Conservation (phyloP, 495 filamentous ascomycete species). For the Cercophora newfieldiana region DNA sequence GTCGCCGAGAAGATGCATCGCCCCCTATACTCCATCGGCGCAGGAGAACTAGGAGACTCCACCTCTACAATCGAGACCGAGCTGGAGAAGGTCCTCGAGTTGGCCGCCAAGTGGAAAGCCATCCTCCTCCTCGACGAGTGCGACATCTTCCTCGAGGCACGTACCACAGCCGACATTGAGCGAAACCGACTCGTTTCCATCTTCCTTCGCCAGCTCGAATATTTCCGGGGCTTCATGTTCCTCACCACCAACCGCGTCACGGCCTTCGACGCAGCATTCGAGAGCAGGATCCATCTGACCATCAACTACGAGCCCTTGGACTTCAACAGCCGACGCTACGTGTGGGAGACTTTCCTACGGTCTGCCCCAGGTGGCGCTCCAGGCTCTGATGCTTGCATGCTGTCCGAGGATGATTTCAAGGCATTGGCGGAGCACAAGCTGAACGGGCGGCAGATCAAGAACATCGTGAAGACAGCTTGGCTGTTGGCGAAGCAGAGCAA, state of each 20-base stretch:
- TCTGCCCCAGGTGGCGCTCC: constrained; percentile 42
- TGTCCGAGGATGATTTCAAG: constrained; percentile 41
- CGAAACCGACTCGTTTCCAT: constrained; percentile 37
- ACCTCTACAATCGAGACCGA: not conserved
- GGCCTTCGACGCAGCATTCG: constrained; percentile 46
- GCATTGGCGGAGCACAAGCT: constrained; percentile 47
- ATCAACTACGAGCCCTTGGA: constrained; percentile 43
- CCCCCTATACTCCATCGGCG: constrained; percentile 56
- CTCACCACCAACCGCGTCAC: constrained; percentile 50
- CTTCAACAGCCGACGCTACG: constrained; percentile 30
- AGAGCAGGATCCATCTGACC: constrained; percentile 46
- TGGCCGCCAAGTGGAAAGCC: not conserved
- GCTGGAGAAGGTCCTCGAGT: not conserved
- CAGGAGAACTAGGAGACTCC: constrained; percentile 44
- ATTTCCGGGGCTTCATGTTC: constrained; percentile 41
- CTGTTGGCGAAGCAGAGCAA: constrained; percentile 26
- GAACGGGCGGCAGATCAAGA: constrained; percentile 66
- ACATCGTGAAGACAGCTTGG: constrained; percentile 57
- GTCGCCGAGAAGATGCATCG: constrained; percentile 45
- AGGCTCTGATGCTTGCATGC: constrained; percentile 31
- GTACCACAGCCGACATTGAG: constrained; percentile 24
- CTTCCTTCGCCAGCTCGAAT: not conserved
- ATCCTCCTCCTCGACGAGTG: not conserved
- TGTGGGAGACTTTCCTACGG: constrained; percentile 45
- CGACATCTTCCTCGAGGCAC: constrained; percentile 28